Evolutionary conservation across 768 basidiomycete species (phyloP), one percentile per base, ranked within the genome.

Genomic region (Tulasnella sp.): DNA sequence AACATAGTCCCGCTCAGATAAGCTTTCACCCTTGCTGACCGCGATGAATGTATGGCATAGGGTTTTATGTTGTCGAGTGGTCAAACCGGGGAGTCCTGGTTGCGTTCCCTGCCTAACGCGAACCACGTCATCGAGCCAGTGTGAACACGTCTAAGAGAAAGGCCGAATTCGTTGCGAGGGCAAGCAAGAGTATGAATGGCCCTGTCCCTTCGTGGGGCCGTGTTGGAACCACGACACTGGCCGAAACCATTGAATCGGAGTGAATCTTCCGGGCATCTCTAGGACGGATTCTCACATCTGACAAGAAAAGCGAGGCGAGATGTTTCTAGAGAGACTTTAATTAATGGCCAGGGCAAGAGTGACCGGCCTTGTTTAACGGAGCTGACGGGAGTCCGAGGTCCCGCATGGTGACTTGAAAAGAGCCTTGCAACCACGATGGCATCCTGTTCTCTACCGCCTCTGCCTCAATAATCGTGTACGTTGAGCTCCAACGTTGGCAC

Each of bases 331-430:
- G 31, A 25, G 15, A 4, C 31, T 12, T 64, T 64, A n/a, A 31
- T 34, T 25, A 22, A 29, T 64, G 1, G 29, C 58, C 6, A 25
- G 58, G 58, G 25, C 58, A 64, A 64, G 58, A 25, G 58, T 12
- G 8, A 25, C 1, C 29, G 25, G 58, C 11, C 25, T 64, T 64
- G 29, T 17, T 64, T 5, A 31, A 29, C 58, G 58, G 58, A 64
- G 58, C 58, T 64, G 58, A 34, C 58, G 58, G 58, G 58, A 64
- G 58, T 64, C 58, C 58, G 58, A 64, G 58, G 14, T n/a, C 58
- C 58, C 58, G 58, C 58, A 64, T 64, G 58, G 58, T 64, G 58
- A 64, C 58, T 64, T 64, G 58, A 64, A 64, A 64, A 64, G 58
- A 7, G 22, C 31, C 58, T 64, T 34, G 58, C 58, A 34, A 64